A percentile compares a stretch with the other conserved stretches of the same genome.
Conservation (phyloP, 139 green algal genomes). For the Picocystis salinarum region DNA sequence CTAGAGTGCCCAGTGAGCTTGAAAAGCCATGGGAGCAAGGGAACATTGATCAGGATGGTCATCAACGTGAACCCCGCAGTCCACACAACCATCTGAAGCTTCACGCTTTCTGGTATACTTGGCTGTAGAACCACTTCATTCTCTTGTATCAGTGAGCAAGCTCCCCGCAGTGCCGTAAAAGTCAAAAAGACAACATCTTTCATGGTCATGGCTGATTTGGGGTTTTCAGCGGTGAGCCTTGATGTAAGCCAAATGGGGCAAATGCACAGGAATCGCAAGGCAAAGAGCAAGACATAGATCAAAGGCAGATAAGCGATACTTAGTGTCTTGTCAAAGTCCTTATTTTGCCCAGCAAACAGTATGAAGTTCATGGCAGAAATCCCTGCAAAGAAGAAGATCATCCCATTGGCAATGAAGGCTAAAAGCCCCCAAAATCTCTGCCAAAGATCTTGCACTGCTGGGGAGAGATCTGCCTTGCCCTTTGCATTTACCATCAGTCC, state of each 20-base stretch:
- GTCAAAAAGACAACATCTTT: conserved; percentile 38
- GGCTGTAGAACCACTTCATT: conserved; percentile 49
- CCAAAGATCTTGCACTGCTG: no score
- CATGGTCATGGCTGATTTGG: no score
- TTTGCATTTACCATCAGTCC: conserved; percentile 60
- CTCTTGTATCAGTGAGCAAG: conserved; percentile 56
- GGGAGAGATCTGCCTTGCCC: conserved; percentile 42
- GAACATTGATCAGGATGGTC: conserved; percentile 62
- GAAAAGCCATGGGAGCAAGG: conserved; percentile 36
- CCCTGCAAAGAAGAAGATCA: conserved; percentile 78
- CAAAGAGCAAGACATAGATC: conserved; percentile 30
- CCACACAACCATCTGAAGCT: conserved; percentile 25
- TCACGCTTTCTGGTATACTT: neutral
- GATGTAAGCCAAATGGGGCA: no score
- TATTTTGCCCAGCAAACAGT: no score
- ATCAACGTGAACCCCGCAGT: conserved; percentile 55
- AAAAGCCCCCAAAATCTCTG: no score
- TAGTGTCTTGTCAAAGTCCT: no score
- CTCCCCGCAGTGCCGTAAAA: conserved; percentile 41
- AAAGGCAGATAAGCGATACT: no score
- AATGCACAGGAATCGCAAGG: conserved; percentile 21
- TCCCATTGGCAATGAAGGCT: no score
- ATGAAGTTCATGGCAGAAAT: conserved; percentile 55
- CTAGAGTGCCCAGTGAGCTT: no score
- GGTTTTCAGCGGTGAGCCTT: no score